Percentiles rank a stretch among this genome's conserved stretches.
Conservation (phyloP, 2,329 filamentous ascomycete species). For the Aspergillus amoenus region DNA sequence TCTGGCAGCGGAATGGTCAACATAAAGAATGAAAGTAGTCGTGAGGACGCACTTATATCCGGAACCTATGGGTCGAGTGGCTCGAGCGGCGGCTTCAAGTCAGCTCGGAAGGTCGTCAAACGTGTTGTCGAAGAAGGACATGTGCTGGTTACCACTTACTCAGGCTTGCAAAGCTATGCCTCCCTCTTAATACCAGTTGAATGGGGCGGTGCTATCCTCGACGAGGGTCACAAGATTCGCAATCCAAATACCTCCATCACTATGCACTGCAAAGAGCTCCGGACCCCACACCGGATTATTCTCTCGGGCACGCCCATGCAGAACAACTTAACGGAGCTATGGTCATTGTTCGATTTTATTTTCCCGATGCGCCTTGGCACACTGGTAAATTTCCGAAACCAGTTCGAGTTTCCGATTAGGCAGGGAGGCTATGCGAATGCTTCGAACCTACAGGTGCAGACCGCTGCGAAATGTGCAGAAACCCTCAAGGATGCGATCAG, state of each 20-base stretch:
- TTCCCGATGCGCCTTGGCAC: constrained; percentile 95
- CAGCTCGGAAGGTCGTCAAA: constrained; percentile 77
- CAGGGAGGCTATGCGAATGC: constrained; percentile 94
- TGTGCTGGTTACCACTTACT: constrained; percentile 92
- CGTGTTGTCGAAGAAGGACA: constrained; percentile 82
- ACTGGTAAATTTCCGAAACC: constrained; percentile 81
- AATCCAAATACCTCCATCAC: constrained; percentile 96
- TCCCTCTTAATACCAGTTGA: constrained; percentile 77
- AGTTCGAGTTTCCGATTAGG: constrained; percentile 92
- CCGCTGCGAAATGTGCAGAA: constrained; percentile 89
- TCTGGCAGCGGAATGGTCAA: constrained; percentile 97
- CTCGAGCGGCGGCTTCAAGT: constrained; percentile 57
- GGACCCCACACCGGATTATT: constrained; percentile 86
- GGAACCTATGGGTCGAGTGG: constrained; percentile 48
- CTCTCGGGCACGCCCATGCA: constrained; percentile 97
- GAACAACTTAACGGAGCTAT: constrained; percentile 91
- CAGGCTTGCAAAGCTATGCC: constrained; percentile 89
- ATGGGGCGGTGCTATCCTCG: constrained; percentile 92
- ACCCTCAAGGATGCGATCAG: constrained; percentile 91
- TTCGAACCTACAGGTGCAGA: constrained; percentile 89
- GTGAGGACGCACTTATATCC: constrained; percentile 63
- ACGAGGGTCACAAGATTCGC: constrained; percentile 97
- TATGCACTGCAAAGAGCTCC: constrained; percentile 89
- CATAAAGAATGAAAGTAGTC: constrained; percentile 58
- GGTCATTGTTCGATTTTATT: constrained; percentile 97